Conservation (phyloP, 192 early-diverging fungal genomes). For the Nowakowskiella sp. region DNA sequence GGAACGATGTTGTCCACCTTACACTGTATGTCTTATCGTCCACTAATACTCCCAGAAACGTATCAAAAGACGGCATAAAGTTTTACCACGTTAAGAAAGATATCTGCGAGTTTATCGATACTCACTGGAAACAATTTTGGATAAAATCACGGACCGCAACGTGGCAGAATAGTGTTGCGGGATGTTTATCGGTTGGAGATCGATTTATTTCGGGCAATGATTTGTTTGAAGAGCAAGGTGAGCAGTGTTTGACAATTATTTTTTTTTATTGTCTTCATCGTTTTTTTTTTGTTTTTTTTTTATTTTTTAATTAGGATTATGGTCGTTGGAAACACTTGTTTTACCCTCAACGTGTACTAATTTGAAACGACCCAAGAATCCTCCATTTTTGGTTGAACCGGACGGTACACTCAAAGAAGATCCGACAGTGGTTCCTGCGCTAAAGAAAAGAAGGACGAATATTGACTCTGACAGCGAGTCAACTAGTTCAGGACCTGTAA, state of each 20-base stretch:
- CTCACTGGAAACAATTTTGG: constrained; percentile 63
- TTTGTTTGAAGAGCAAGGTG: background rate
- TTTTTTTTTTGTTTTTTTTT: background rate
- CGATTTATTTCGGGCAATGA: constrained; percentile 47
- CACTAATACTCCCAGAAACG: constrained; percentile 25
- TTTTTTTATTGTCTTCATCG: background rate
- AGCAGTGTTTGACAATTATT: background rate
- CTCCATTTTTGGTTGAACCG: constrained; percentile 16
- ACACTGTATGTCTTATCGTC: constrained; percentile 56
- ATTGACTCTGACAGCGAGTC: too few species aligned
- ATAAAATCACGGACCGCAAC: constrained; percentile 47
- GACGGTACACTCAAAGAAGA: constrained; percentile 22
- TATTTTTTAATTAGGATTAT: constrained; percentile 7
- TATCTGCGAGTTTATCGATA: constrained; percentile 56
- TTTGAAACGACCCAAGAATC: constrained; percentile 2
- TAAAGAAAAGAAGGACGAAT: too few species aligned
- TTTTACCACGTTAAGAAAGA: constrained; percentile 41
- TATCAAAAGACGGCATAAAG: constrained; percentile 12
- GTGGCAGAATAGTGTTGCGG: constrained; percentile 57
- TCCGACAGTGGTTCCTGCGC: too few species aligned
- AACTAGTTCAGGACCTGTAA: too few species aligned
- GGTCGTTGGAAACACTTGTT: constrained; percentile 9
- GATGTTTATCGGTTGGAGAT: constrained; percentile 47
- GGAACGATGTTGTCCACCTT: constrained; percentile 60
- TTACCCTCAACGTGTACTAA: constrained; percentile 5